Evolutionary conservation across 2,329 filamentous ascomycete species (phyloP), one percentile per base, ranked within the genome.

Genomic region (Thermothelomyces thermophilus): DNA sequence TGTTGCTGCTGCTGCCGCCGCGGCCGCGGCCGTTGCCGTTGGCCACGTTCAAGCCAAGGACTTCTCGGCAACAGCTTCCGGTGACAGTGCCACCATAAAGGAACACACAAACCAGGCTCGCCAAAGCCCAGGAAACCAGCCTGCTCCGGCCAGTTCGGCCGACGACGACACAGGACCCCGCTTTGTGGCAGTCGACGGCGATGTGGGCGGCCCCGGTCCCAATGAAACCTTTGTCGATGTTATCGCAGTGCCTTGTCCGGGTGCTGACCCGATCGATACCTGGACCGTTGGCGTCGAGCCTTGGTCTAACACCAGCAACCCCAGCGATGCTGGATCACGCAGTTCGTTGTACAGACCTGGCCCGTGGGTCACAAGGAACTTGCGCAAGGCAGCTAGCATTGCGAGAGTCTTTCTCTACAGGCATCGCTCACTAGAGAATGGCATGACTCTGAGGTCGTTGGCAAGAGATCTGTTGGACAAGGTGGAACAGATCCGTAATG

Each of bases 151-250:
- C 14, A 6, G 19, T 1, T 1, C 20, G 9, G 7, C 39, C n/a
- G n/a, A 30, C 30, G 24, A 47, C n/a, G n/a, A 64, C 24, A 58
- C 62, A 1, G 63, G 63, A 16, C 64, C 70, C 1, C 68, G 70
- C 0, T 73, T 73, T 37, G 68, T 65, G n/a, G 62, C 66, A 10
- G 60, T 73, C 33, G 67, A 70, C 35, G 71, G 71, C 28, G 70
- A 73, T n/a, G 61, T 73, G 11, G 62, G 62, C 10, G 70, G 70
- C 5, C 54, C 59, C 2, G 68, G 69, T 2, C 72, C 77, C 56
- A 77, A 80, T 51, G 70, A 77, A 57, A 80, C 76, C 1, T 70
- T 66, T 3, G 75, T 77, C 41, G 76, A 80, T 48, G 66, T 80
- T 37, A 67, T 80, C 34, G 70, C 75, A 5, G 71, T 80, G 5